Evolutionary conservation across 2,329 filamentous ascomycete genomes (phyloP).

Genomic region (Epichloe sylvatica): DNA sequence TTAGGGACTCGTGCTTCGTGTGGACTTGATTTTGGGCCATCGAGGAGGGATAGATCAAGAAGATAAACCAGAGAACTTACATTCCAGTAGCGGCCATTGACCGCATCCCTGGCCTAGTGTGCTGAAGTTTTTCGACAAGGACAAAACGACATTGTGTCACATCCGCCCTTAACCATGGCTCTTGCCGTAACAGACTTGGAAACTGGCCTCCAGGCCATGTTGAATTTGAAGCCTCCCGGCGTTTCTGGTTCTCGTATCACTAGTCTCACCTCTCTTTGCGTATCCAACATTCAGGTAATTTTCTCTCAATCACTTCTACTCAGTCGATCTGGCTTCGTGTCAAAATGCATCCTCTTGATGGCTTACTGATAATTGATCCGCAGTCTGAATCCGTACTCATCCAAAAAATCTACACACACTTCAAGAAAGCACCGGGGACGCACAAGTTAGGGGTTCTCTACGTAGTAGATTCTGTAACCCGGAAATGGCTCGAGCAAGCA

Average conservation of each 20-base stretch:
- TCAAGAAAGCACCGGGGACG: slow-evolving; percentile 85
- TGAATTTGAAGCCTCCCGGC: slow-evolving; percentile 79
- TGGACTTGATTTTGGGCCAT: background rate
- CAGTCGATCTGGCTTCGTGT: background rate
- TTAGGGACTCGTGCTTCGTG: background rate
- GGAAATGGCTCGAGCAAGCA: slow-evolving; percentile 95
- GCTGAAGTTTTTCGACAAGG: slow-evolving; percentile 1
- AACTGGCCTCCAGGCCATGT: slow-evolving; percentile 79
- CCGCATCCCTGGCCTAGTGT: background rate
- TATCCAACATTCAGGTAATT: slow-evolving; percentile 75
- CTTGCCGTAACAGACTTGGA: slow-evolving; percentile 86
- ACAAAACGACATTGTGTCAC: slow-evolving; percentile 4
- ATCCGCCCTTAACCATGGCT: slow-evolving; percentile 40
- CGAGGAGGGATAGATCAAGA: background rate
- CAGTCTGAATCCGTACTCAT: slow-evolving; percentile 91
- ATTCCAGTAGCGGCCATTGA: background rate
- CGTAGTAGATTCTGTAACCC: slow-evolving; percentile 99
- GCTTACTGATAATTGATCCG: slow-evolving; percentile 9
- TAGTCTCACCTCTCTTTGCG: slow-evolving; percentile 74
- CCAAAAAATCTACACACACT: slow-evolving; percentile 91
- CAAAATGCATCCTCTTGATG: slow-evolving; percentile 1
- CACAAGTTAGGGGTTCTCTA: slow-evolving; percentile 99
- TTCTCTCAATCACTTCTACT: background rate
- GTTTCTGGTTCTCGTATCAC: slow-evolving; percentile 87
- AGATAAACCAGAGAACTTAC: background rate